These are phyloP conservation scores for Syzygium grande DNA, from an alignment of 345 rosid genomes.

Conservation along the genomic window DNA sequence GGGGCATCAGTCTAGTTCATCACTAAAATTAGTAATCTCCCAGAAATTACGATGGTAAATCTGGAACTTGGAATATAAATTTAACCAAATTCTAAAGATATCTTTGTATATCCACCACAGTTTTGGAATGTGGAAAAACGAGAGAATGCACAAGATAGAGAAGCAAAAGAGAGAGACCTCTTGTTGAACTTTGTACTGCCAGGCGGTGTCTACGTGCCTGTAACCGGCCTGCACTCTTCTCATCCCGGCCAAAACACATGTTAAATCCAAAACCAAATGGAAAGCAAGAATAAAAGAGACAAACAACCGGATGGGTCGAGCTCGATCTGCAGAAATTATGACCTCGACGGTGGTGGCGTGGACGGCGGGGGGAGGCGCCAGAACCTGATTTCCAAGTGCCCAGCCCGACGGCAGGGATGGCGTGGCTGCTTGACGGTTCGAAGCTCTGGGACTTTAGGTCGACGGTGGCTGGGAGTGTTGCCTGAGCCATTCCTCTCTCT, in stretches of 20 bases:
- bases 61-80: too few species aligned
- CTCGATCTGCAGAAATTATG: not conserved
- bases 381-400: slow-evolving; percentile 47
- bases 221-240: slow-evolving; percentile 32
- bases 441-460: slow-evolving; percentile 25
- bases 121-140: not conserved
- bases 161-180: slow-evolving; percentile 10
- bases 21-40: not conserved
- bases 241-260: not conserved
- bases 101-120: too few species aligned
- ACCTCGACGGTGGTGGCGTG: slow-evolving; percentile 40
- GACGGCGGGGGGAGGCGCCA: slow-evolving; percentile 20
- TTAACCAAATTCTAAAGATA: too few species aligned
- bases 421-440: slow-evolving; percentile 33
- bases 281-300: not conserved
- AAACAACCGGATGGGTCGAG: not conserved
- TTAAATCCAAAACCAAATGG: not conserved
- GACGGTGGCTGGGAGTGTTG: not conserved
- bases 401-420: slow-evolving; percentile 44
- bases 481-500: not conserved
- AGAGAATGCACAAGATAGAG: not conserved
- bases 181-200: slow-evolving; percentile 31
- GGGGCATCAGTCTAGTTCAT: not conserved
- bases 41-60: too few species aligned
- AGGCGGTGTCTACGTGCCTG: slow-evolving; percentile 46